Base-by-base conservation (phyloP, 495 filamentous ascomycete genomes). In the Tuber borchii region DNA sequence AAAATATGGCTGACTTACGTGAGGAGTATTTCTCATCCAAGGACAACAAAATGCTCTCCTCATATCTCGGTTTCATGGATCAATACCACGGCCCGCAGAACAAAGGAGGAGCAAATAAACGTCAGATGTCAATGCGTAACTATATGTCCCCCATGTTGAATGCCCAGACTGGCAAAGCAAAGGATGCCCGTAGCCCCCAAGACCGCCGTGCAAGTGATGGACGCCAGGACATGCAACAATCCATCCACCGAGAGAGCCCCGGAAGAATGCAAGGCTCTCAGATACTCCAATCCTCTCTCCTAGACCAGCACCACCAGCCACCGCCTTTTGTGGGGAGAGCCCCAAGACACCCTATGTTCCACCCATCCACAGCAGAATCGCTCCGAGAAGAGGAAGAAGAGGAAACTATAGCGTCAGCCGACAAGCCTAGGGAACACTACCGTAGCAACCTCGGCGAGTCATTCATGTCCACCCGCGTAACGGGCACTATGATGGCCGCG, bases 21-120 rank as follows among this genome's bases (percentile, higher is more conserved):
- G 92, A 94, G 42, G 94, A 97, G 77, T 97, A 97, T 83, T 98
- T 94, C 81, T 90, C 93, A 4, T 92, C 93, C 71, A 97, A 97
- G 82, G 93, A 98, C 80, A 93, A 93, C 77, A 99, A 99, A 87
- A 97, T 99, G 94, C 89, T 95, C 37, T 93, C 93, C 26, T 97
- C 95, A 1, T 94, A 97, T 82, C 92, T 94, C 78, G 92, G 93
- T 8, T 99, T 99, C 83, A 85, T 97, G 72, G 93, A 97, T 83
- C 92, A 96, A 74, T 99, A 99, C 82, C 81, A 82, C 12, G 72
- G 80, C 34, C 81, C 80, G n/a, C 77, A 80, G 72, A 74, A 71
- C 37, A 79, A 79, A 71, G 61, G 76, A 17, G 70, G 78, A 2
- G 73, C 71, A 9, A 79, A 79, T 26, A 78, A 74, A 61, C 84